Evolutionary conservation across 179 eudicot species (phyloP).

Genomic region (Silene coronaria): DNA sequence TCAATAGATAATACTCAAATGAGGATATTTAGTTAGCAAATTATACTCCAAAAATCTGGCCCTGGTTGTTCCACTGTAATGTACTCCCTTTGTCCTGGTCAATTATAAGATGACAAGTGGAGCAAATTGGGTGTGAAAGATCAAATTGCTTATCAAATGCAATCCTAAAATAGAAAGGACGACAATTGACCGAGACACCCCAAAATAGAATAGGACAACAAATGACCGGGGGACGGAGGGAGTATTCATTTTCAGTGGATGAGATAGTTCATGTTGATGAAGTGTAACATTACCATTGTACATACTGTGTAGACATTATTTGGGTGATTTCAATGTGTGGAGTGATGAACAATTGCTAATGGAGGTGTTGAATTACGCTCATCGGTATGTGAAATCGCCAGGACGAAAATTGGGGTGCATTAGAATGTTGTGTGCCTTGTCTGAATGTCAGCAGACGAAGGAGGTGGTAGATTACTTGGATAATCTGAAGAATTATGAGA

Average conservation of each 20-base stretch:
- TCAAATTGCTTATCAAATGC: too few species aligned
- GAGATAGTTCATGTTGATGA: neutral
- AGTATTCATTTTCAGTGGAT: neutral
- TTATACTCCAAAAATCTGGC: too few species aligned
- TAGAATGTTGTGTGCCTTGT: conserved; percentile 20
- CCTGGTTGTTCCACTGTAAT: neutral
- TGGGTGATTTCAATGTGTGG: conserved; percentile 8
- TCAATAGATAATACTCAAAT: too few species aligned
- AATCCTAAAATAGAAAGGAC: too few species aligned
- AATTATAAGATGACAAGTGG: too few species aligned
- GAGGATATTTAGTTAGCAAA: too few species aligned
- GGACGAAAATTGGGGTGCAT: neutral
- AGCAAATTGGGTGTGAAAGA: too few species aligned
- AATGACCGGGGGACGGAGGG: too few species aligned
- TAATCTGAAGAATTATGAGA: conserved; percentile 72
- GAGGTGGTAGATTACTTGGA: conserved; percentile 65
- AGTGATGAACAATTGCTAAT: neutral
- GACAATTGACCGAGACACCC: too few species aligned
- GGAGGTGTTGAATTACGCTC: conserved; percentile 15
- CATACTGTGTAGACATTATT: neutral
- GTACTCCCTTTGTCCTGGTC: too few species aligned
- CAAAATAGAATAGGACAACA: too few species aligned
- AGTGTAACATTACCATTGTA: neutral
- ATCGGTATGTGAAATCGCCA: neutral
- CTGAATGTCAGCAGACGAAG: conserved; percentile 34